Conservation (phyloP, 2,329 filamentous ascomycete genomes). For the Scorias spongiosa region DNA sequence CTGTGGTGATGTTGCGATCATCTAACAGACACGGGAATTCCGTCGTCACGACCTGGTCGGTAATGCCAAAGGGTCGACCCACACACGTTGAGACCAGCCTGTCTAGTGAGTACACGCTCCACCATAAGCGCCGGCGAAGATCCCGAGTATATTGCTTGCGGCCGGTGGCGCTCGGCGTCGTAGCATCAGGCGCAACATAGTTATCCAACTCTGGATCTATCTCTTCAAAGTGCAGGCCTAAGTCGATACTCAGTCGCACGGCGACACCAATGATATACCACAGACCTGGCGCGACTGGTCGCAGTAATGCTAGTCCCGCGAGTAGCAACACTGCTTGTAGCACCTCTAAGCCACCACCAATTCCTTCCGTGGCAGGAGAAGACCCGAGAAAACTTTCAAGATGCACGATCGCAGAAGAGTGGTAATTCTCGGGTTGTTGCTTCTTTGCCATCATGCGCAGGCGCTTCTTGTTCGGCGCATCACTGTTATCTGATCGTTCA, state of each 20-base stretch:
- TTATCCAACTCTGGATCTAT: slow-evolving; percentile 46
- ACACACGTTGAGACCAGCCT: slow-evolving; percentile 91
- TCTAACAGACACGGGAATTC: slow-evolving; percentile 83
- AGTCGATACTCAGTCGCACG: slow-evolving; percentile 74
- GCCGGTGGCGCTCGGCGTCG: slow-evolving; percentile 43
- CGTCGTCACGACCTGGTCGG: slow-evolving; percentile 91
- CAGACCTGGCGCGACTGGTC: slow-evolving; percentile 80
- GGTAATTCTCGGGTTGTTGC: slow-evolving; percentile 79
- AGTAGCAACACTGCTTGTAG: slow-evolving; percentile 83
- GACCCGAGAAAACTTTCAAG: slow-evolving; percentile 70
- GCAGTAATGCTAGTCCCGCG: slow-evolving; percentile 77
- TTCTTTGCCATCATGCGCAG: slow-evolving; percentile 38
- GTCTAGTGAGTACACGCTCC: slow-evolving; percentile 92
- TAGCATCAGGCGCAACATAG: slow-evolving; percentile 27
- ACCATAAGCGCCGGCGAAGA: slow-evolving; percentile 76
- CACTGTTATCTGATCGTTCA: slow-evolving; percentile 11
- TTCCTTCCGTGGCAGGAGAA: slow-evolving; percentile 46
- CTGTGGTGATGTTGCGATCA: slow-evolving; percentile 71
- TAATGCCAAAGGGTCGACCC: slow-evolving; percentile 81
- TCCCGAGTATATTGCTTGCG: slow-evolving; percentile 75
- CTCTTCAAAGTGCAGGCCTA: slow-evolving; percentile 87
- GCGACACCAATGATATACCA: slow-evolving; percentile 98
- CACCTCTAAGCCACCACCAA: slow-evolving; percentile 81
- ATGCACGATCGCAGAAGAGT: slow-evolving; percentile 85
- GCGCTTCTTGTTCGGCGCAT: slow-evolving; percentile 25